phyloP scores from a whole-genome alignment of 2,329 filamentous ascomycete genomes.

The Salinomyces thailandicus region DNA sequence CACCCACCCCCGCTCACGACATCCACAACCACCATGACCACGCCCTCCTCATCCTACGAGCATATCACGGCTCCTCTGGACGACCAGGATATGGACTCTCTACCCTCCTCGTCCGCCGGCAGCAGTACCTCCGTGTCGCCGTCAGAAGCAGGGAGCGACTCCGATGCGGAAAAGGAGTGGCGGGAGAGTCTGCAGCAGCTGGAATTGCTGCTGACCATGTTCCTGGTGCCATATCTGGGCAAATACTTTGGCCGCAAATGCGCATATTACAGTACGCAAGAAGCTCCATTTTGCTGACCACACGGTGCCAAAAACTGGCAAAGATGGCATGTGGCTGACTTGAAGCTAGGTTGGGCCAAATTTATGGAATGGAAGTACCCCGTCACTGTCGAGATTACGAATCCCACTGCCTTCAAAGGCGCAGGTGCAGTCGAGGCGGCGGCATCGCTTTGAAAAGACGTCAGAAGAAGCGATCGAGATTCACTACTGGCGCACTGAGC shows the following conservation, averaged over 20 bases:
- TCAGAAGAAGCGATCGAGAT: not conserved
- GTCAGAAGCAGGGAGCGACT: constrained; percentile 45
- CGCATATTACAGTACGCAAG: constrained; percentile 80
- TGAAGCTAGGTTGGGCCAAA: constrained; percentile 74
- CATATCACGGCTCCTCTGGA: constrained; percentile 28
- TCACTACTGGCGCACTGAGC: too few species aligned
- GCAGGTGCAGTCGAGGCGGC: constrained; percentile 39
- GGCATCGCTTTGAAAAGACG: constrained; percentile 26
- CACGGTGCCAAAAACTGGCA: too few species aligned
- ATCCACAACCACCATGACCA: too few species aligned
- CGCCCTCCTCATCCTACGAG: constrained; percentile 44
- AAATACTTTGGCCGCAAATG: constrained; percentile 93
- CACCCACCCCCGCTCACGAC: too few species aligned
- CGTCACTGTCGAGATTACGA: constrained; percentile 56
- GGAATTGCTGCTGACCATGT: constrained; percentile 86
- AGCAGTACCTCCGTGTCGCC: constrained; percentile 38
- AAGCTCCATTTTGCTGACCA: too few species aligned
- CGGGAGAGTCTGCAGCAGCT: constrained; percentile 87
- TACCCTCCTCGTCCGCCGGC: constrained; percentile 42
- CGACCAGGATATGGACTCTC: constrained; percentile 38
- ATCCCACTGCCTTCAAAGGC: constrained; percentile 35
- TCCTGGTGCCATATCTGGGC: constrained; percentile 82
- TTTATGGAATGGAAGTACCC: constrained; percentile 94
- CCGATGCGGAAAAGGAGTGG: constrained; percentile 92
- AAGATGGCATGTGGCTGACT: too few species aligned